Percentiles rank a stretch among this genome's conserved stretches.
Evolutionary conservation across 2,329 filamentous ascomycete species (phyloP).

Genomic region (Aspergillus fumigatus): DNA sequence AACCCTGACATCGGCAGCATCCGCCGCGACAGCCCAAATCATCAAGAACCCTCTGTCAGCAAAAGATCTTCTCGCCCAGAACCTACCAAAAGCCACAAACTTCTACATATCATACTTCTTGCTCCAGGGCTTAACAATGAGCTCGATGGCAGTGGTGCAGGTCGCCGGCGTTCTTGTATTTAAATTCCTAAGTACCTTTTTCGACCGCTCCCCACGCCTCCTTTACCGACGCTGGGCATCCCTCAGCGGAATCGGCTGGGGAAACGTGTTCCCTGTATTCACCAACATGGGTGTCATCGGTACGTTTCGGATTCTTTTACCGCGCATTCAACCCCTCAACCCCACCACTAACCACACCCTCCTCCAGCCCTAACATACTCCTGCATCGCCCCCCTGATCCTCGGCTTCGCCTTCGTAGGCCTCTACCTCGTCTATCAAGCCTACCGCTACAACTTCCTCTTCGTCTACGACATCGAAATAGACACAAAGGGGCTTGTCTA

Average conservation of each 20-base stretch:
- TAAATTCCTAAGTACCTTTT: slow-evolving; percentile 65
- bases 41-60: slow-evolving; percentile 59
- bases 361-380: slow-evolving; percentile 73
- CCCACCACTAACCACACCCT: slow-evolving; percentile 5
- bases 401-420: slow-evolving; percentile 75
- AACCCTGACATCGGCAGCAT: slow-evolving; percentile 76
- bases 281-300: slow-evolving; percentile 81
- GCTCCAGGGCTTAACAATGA: slow-evolving; percentile 77
- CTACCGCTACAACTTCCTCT: slow-evolving; percentile 87
- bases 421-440: slow-evolving; percentile 78
- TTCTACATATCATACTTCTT: slow-evolving; percentile 96
- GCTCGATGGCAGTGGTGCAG: slow-evolving; percentile 69
- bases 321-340: not conserved
- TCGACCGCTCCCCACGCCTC: slow-evolving; percentile 66
- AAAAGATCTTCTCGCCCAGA: slow-evolving; percentile 64
- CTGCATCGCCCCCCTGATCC: slow-evolving; percentile 77
- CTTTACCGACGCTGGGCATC: slow-evolving; percentile 71
- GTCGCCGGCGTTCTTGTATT: slow-evolving; percentile 67
- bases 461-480: slow-evolving; percentile 72
- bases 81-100: slow-evolving; percentile 82
- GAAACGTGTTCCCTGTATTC: slow-evolving; percentile 70
- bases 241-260: slow-evolving; percentile 75
- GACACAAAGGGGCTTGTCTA: slow-evolving; percentile 90
- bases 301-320: slow-evolving; percentile 37
- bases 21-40: slow-evolving; percentile 64